Evolutionary conservation across 75 land plant genomes (phyloP).

Genomic region (Adiantum capillusveneris): DNA sequence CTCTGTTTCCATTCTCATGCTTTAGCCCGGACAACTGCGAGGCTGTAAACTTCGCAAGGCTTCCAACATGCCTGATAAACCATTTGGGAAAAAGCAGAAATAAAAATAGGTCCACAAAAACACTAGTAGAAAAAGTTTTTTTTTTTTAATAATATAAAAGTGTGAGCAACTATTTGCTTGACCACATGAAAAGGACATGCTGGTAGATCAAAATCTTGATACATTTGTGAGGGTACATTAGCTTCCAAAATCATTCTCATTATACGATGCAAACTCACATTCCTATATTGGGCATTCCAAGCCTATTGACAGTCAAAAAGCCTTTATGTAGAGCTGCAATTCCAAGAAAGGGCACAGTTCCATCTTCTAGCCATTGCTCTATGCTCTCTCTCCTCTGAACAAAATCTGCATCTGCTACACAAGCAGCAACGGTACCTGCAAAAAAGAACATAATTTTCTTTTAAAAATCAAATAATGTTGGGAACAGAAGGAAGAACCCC

Average conservation of each 20-base stretch:
- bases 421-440: slow-evolving; percentile 91
- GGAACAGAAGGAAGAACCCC: no score
- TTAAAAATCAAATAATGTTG: no score
- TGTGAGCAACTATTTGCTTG: no score
- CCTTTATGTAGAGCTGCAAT: slow-evolving; percentile 74
- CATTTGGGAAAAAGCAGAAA: background rate
- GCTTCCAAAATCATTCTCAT: no score
- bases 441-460: background rate
- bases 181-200: no score
- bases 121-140: no score
- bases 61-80: slow-evolving; percentile 52
- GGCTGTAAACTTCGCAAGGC: slow-evolving; percentile 50
- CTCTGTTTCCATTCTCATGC: slow-evolving; percentile 63
- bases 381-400: slow-evolving; percentile 50
- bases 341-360: slow-evolving; percentile 67
- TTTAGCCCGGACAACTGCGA: slow-evolving; percentile 33
- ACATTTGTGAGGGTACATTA: no score
- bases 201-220: no score
- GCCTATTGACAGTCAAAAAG: slow-evolving; percentile 56
- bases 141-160: no score
- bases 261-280: slow-evolving; percentile 27
- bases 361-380: slow-evolving; percentile 87
- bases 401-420: slow-evolving; percentile 82
- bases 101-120: background rate
- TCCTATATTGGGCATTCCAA: slow-evolving; percentile 44